phyloP scores from a whole-genome alignment of 257 asterid genomes.

The Lavandula angustifolia region DNA sequence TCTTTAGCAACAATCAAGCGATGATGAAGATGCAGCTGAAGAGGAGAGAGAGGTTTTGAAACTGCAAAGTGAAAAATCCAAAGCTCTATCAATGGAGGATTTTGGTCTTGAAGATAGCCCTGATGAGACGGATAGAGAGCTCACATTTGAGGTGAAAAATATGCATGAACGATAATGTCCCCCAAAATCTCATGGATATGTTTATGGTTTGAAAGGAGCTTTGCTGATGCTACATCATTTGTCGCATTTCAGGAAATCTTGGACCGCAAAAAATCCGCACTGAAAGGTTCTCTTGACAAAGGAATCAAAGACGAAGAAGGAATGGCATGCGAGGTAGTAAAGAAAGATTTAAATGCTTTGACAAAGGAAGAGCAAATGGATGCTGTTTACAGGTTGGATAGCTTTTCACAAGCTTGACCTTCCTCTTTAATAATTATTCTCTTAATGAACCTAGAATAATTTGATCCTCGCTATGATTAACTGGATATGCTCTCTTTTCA shows the following conservation, averaged over 20 bases:
- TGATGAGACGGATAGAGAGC: constrained; percentile 59
- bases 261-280: constrained; percentile 47
- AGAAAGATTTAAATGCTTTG: constrained; percentile 72
- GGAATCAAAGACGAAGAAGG: constrained; percentile 49
- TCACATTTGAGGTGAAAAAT: constrained; percentile 67
- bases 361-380: constrained; percentile 93
- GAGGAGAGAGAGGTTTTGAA: constrained; percentile 79
- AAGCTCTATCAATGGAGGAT: constrained; percentile 57
- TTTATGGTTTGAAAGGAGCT: constrained; percentile 18
- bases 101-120: constrained; percentile 72
- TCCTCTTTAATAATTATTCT: constrained; percentile 20
- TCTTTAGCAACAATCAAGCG: constrained; percentile 63
- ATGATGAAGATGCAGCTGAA: constrained; percentile 68
- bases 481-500: not conserved
- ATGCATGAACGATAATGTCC: constrained; percentile 17
- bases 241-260: constrained; percentile 59
- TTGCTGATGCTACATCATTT: constrained; percentile 21
- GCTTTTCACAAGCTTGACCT: constrained; percentile 16
- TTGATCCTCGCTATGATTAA: not conserved
- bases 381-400: constrained; percentile 70
- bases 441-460: constrained; percentile 11
- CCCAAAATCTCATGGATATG: constrained; percentile 1
- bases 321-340: constrained; percentile 56
- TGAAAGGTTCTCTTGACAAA: constrained; percentile 44
- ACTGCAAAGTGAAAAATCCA: constrained; percentile 57